phyloP scores from a whole-genome alignment of 768 basidiomycete species.

The Termitomyces sp. region DNA sequence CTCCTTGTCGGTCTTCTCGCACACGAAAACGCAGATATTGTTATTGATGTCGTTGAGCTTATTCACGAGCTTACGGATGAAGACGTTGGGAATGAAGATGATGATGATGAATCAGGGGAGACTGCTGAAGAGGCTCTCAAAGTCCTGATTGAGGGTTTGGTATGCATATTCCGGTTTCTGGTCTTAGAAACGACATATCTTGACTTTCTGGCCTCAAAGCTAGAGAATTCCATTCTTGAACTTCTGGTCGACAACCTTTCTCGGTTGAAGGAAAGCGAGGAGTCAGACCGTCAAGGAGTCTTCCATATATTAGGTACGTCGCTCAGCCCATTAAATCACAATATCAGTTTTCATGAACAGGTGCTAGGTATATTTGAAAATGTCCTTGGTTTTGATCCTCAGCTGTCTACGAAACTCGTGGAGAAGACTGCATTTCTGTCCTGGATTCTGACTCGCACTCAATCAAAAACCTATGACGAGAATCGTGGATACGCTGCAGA shows the following conservation, averaged over 20 bases:
- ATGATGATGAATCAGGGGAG: slow-evolving; percentile 61
- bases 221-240: slow-evolving; percentile 80
- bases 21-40: slow-evolving; percentile 96
- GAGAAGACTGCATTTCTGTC: slow-evolving; percentile 67
- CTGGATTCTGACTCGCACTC: slow-evolving; percentile 78
- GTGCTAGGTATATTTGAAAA: slow-evolving; percentile 86
- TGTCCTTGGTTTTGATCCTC: slow-evolving; percentile 78
- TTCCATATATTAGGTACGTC: slow-evolving; percentile 82
- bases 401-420: slow-evolving; percentile 63
- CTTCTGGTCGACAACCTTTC: slow-evolving; percentile 84
- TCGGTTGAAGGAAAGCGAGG: slow-evolving; percentile 87
- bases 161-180: slow-evolving; percentile 31
- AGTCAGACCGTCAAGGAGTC: slow-evolving; percentile 86
- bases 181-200: background rate
- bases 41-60: slow-evolving; percentile 91
- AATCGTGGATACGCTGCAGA: slow-evolving; percentile 94
- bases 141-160: slow-evolving; percentile 69
- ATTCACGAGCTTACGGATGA: slow-evolving; percentile 95
- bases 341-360: background rate
- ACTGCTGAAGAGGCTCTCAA: slow-evolving; percentile 64
- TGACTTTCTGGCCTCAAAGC: slow-evolving; percentile 32
- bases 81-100: slow-evolving; percentile 78
- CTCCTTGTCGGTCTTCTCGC: slow-evolving; percentile 81
- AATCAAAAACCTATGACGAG: slow-evolving; percentile 71
- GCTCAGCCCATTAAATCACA: background rate